Conservation (phyloP, 2,329 filamentous ascomycete species). For the Colletotrichum somersetense region DNA sequence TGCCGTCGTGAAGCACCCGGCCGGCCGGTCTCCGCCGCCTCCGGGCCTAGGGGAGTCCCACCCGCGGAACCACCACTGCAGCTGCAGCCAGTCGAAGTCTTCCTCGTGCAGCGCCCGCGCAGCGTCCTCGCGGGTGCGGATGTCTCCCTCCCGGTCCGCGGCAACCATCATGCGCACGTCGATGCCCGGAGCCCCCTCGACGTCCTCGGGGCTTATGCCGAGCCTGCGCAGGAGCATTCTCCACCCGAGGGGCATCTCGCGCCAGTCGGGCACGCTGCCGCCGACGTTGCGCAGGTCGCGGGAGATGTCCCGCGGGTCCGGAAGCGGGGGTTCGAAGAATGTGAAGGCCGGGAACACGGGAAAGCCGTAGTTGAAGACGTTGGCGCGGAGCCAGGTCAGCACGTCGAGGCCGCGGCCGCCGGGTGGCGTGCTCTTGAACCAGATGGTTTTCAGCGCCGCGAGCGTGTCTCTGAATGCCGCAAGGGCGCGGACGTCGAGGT, state of each 20-base stretch:
- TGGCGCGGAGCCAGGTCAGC: conserved; percentile 5
- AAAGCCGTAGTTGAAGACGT: conserved; percentile 34
- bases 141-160: not conserved
- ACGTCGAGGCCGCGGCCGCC: conserved; percentile 24
- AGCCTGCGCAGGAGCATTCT: conserved; percentile 2
- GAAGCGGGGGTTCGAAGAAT: conserved; percentile 23
- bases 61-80: conserved; percentile 33
- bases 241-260: conserved; percentile 12
- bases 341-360: conserved; percentile 25
- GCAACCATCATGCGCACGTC: conserved; percentile 35
- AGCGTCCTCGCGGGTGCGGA: conserved; percentile 21
- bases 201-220: conserved; percentile 7
- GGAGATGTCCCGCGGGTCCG: conserved; percentile 17
- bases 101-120: conserved; percentile 20
- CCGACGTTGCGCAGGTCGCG: conserved; percentile 13
- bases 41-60: conserved; percentile 14
- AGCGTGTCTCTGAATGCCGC: not conserved
- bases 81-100: conserved; percentile 33
- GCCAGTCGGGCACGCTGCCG: not conserved
- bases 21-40: conserved; percentile 5
- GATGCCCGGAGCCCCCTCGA: not conserved
- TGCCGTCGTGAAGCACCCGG: conserved; percentile 24
- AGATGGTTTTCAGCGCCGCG: conserved; percentile 23
- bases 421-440: conserved; percentile 15
- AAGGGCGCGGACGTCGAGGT: conserved; percentile 1